phyloP scores from a whole-genome alignment of 1,284 basidiomycete species.

The Trichosporon ovoides region DNA sequence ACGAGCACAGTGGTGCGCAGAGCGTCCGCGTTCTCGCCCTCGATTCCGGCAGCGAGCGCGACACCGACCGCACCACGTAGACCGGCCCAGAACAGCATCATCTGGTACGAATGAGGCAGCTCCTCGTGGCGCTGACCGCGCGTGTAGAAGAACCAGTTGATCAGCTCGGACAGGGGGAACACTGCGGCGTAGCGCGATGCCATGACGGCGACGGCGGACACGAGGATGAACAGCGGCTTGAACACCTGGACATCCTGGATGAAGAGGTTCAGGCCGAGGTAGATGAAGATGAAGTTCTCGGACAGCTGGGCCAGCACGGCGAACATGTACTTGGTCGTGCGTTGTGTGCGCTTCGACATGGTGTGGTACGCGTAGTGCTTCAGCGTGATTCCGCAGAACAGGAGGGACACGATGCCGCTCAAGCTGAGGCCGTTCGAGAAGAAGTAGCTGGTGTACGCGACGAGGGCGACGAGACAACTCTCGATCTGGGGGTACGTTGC shows the following conservation, averaged over 20 bases:
- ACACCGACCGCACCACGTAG: constrained; percentile 94
- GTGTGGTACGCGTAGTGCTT: constrained; percentile 99
- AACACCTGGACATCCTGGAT: constrained; percentile 82
- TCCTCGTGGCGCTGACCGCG: constrained; percentile 80
- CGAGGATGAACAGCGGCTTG: constrained; percentile 90
- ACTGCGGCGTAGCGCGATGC: constrained; percentile 94
- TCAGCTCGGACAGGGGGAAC: constrained; percentile 90
- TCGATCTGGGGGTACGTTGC: constrained; percentile 84
- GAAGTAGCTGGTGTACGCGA: constrained; percentile 97
- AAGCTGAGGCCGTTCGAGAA: constrained; percentile 91
- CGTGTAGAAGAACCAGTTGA: constrained; percentile 83
- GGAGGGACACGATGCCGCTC: constrained; percentile 95
- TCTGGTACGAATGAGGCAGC: constrained; percentile 89
- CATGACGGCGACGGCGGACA: constrained; percentile 78
- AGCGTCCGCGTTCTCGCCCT: constrained; percentile 82
- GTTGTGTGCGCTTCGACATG: constrained; percentile 92
- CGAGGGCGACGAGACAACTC: constrained; percentile 86
- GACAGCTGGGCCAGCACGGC: constrained; percentile 85
- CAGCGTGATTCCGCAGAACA: constrained; percentile 98
- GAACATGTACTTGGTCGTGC: constrained; percentile 94
- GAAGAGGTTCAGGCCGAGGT: constrained; percentile 93
- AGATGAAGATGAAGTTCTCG: constrained; percentile 99
- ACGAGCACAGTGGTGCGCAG: constrained; percentile 91
- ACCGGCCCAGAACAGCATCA: constrained; percentile 99
- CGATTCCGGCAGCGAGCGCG: constrained; percentile 90